Conservation (phyloP, 768 basidiomycete genomes). For the Botryobasidium botryosum region DNA sequence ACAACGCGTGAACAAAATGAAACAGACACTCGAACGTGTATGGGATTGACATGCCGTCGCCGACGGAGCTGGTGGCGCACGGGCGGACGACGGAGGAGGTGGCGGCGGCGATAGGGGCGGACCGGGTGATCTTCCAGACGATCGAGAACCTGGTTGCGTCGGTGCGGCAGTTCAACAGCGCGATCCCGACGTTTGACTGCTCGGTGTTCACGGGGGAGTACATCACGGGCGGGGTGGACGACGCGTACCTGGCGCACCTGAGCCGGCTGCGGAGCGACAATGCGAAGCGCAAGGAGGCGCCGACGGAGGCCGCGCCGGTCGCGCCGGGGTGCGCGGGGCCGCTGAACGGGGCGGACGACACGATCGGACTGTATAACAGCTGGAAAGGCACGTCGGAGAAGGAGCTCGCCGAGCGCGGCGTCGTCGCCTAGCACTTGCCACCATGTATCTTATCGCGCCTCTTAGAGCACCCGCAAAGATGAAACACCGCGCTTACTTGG, state of each 20-base stretch:
- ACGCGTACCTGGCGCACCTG: constrained; percentile 56
- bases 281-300: constrained; percentile 35
- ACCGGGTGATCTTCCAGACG: constrained; percentile 91
- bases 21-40: constrained; percentile 85
- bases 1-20: too few species aligned
- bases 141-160: constrained; percentile 73
- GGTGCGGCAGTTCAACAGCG: constrained; percentile 69
- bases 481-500: too few species aligned
- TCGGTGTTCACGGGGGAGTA: constrained; percentile 98
- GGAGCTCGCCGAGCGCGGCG: not conserved
- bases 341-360: constrained; percentile 52
- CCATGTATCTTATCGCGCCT: too few species aligned
- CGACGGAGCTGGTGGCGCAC: constrained; percentile 82
- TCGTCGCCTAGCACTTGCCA: too few species aligned
- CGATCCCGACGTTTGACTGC: constrained; percentile 72
- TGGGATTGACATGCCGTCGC: constrained; percentile 98
- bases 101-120: constrained; percentile 74
- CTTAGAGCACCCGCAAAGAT: too few species aligned
- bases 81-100: constrained; percentile 54
- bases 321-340: constrained; percentile 25
- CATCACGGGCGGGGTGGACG: constrained; percentile 83
- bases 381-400: constrained; percentile 7
- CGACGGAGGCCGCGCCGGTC: constrained; percentile 13
- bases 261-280: constrained; percentile 73
- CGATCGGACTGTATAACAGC: constrained; percentile 58